Percentiles rank a stretch among this genome's conserved stretches.
Conservation (phyloP, 2,329 filamentous ascomycete genomes). For the Fonsecaea erecta region DNA sequence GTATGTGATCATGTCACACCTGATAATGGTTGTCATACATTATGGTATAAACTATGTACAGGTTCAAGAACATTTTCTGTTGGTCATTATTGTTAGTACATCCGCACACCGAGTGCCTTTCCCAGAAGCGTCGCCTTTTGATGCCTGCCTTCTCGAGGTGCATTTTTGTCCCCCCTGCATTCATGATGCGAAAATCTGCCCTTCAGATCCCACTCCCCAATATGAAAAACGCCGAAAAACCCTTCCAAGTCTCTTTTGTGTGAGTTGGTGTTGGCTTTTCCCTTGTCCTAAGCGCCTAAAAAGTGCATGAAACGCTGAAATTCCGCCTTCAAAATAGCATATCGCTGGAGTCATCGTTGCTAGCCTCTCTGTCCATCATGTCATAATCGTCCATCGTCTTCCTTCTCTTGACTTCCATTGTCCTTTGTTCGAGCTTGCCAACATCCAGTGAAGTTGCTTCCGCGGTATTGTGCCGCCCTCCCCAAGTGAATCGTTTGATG, state of each 20-base stretch:
- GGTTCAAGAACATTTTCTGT: not conserved
- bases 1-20: not conserved
- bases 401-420: constrained; percentile 34
- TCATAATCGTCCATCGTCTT: constrained; percentile 35
- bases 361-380: constrained; percentile 23
- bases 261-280: not conserved
- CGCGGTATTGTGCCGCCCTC: constrained; percentile 18
- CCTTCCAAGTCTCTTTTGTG: not conserved
- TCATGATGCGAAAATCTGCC: not conserved
- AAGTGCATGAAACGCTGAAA: not conserved
- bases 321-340: constrained; percentile 29
- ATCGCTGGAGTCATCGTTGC: constrained; percentile 27
- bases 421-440: constrained; percentile 21
- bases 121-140: not conserved
- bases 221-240: not conserved
- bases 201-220: not conserved
- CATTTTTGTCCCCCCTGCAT: not conserved
- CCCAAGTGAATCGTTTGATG: constrained; percentile 32
- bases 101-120: not conserved
- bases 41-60: constrained; percentile 8
- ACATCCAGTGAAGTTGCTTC: constrained; percentile 20
- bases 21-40: not conserved
- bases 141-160: constrained; percentile 4
- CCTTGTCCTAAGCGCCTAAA: constrained; percentile 14
- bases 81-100: constrained; percentile 12